Base-by-base conservation (phyloP, 169 alveolate species). In the Plasmodium gonderi region DNA sequence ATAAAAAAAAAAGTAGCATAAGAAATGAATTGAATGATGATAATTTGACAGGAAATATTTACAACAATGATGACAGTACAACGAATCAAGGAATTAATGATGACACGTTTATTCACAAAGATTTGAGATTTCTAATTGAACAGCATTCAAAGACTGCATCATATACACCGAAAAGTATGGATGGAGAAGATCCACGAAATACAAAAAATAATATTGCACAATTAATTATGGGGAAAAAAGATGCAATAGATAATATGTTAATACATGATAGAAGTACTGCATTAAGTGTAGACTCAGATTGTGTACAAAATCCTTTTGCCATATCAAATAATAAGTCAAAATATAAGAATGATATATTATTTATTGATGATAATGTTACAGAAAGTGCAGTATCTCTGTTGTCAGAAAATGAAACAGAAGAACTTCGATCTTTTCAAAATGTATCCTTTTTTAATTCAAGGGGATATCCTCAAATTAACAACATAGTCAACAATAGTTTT, bases 371-470 rank as follows among this genome's bases (percentile, higher is more conserved):
- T 29, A 74, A 83, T 47, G 60, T 68, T 40, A 83, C 92, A 14
- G 85, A 74, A 83, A 83, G 82, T 60, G 82, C 85, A 26, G 82
- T 83, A 7, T 49, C 92, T 0, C 23, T 69, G 14, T 49, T 74
- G 23, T 69, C 81, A 9, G 83, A 83, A 69, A 83, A 83, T 83
- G 92, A 83, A 69, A 72, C 83, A 69, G 85, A 83, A 69, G 85
- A 69, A 83, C 75, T 83, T 23, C 47, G 67, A 26, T 74, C 81
- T 2, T 83, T 83, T 69, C 83, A 69, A 83, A 83, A 83, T 69
- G 91, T 80, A 1, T 83, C 81, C 14, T 49, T 69, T 49, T 69
- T 83, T 38, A 83, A 83, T 54, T 51, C 78, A 8, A 83, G 40
- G 77, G 54, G 78, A 26, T 47, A 42, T 80, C 1, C 91, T 4